Conservation (phyloP, 768 basidiomycete genomes). For the Dacryopinax spathularia region DNA sequence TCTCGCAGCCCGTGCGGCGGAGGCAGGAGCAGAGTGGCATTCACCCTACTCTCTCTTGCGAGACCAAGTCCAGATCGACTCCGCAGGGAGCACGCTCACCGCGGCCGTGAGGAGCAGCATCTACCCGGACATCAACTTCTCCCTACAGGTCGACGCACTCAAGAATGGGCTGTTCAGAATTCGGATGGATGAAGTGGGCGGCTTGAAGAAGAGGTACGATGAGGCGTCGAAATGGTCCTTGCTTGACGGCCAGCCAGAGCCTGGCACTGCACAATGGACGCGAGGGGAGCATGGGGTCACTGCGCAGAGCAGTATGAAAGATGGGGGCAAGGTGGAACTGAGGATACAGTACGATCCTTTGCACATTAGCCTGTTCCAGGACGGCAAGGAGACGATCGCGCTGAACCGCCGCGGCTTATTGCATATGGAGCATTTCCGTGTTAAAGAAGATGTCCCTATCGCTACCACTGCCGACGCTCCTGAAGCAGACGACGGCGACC, state of each 20-base stretch:
- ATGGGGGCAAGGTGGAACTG: constrained; percentile 47
- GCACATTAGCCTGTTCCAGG: constrained; percentile 52
- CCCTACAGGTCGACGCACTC: constrained; percentile 69
- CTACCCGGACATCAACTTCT: constrained; percentile 72
- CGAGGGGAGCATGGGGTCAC: constrained; percentile 49
- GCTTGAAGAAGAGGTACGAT: constrained; percentile 72
- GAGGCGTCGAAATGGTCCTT: constrained; percentile 90
- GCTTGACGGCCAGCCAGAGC: constrained; percentile 52
- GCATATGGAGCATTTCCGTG: constrained; percentile 91
- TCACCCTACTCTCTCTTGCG: constrained; percentile 77
- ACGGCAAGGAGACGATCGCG: constrained; percentile 71
- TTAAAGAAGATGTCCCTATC: constrained; percentile 38
- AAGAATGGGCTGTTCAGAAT: constrained; percentile 82
- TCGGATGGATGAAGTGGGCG: constrained; percentile 76
- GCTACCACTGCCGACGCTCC: constrained; percentile 24
- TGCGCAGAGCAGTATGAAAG: constrained; percentile 41
- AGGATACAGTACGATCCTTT: constrained; percentile 63
- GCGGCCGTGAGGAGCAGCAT: constrained; percentile 66
- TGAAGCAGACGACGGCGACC: constrained; percentile 18
- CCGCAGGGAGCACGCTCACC: constrained; percentile 44
- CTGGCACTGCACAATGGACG: constrained; percentile 52
- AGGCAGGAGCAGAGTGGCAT: constrained; percentile 45
- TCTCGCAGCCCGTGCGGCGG: constrained; percentile 56
- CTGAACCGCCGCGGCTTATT: constrained; percentile 80
- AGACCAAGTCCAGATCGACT: constrained; percentile 36